Base-by-base conservation (phyloP, 768 basidiomycete species). In the Mycena maculata region DNA sequence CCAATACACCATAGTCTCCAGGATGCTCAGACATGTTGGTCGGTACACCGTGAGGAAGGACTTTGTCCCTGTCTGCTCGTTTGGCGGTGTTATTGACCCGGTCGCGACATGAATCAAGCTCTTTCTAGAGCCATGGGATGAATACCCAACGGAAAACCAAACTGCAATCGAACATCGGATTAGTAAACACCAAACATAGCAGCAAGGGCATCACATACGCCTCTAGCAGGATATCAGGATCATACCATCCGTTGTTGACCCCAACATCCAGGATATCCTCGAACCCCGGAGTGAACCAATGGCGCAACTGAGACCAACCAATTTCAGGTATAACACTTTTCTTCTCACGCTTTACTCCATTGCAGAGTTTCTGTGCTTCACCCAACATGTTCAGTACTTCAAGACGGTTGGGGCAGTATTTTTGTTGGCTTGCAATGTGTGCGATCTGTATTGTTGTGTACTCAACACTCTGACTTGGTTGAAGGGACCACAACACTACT, bases 71-170 rank as follows among this genome's bases (percentile, higher is more conserved):
- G 44, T 45, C 44, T 8, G 44, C 44, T 23, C 44, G n/a, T 23
- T 45, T 45, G n/a, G n/a, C n/a, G n/a, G n/a, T n/a, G n/a, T n/a
- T n/a, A n/a, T n/a, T n/a, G n/a, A n/a, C n/a, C n/a, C n/a, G n/a
- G n/a, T n/a, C n/a, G n/a, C n/a, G n/a, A n/a, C n/a, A n/a, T n/a
- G n/a, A n/a, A n/a, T n/a, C n/a, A n/a, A n/a, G n/a, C n/a, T n/a
- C n/a, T n/a, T n/a, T n/a, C n/a, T n/a, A n/a, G n/a, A n/a, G n/a
- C n/a, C n/a, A n/a, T n/a, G n/a, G n/a, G n/a, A n/a, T n/a, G n/a
- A n/a, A n/a, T n/a, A n/a, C n/a, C n/a, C 78, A 85, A 1, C 73
- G 76, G 54, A 84, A 85, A 0, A 83, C 68, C 38, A 82, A 65
- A 0, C 83, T 84, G 47, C n/a, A n/a, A n/a, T n/a, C n/a, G n/a